phyloP scores from a whole-genome alignment of 2,329 filamentous ascomycete species.

The Cephalotrichum gorgonifer region DNA sequence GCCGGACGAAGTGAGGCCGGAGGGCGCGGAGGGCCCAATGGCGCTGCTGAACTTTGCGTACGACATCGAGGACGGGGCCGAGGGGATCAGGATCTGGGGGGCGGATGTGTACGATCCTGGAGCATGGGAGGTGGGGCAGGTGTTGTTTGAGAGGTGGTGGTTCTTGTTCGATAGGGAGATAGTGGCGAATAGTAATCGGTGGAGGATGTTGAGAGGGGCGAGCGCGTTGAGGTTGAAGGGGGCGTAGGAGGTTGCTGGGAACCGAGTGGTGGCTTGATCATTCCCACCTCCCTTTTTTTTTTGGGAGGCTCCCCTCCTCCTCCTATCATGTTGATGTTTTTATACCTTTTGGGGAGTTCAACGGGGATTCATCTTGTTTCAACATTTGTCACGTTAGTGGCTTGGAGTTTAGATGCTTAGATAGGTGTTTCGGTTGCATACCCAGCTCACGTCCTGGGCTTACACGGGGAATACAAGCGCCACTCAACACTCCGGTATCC shows the following conservation, averaged over 20 bases:
- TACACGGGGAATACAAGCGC: background rate
- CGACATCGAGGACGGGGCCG: slow-evolving; percentile 43
- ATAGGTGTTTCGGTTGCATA: background rate
- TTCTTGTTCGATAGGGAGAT: slow-evolving; percentile 45
- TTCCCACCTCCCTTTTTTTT: no score
- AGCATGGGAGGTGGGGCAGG: slow-evolving; percentile 48
- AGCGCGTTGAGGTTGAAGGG: slow-evolving; percentile 13
- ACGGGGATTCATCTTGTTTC: background rate
- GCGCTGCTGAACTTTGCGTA: slow-evolving; percentile 42
- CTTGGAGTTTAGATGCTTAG: background rate
- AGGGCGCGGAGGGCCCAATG: slow-evolving; percentile 31
- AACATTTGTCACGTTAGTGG: background rate
- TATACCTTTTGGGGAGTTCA: background rate
- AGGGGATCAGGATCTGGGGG: slow-evolving; percentile 40
- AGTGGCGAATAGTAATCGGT: slow-evolving; percentile 41
- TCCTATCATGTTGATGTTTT: no score
- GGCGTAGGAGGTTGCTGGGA: background rate
- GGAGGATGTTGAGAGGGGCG: slow-evolving; percentile 35
- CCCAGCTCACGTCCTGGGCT: background rate
- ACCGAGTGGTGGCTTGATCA: no score
- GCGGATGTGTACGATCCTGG: slow-evolving; percentile 34
- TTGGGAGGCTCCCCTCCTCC: no score
- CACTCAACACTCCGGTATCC: background rate
- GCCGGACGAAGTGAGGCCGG: slow-evolving; percentile 35
- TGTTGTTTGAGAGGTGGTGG: slow-evolving; percentile 51